Evolutionary conservation across 2,329 filamentous ascomycete species (phyloP), one percentile per base, ranked within the genome.

Genomic region (Trichophyton benhamiae): DNA sequence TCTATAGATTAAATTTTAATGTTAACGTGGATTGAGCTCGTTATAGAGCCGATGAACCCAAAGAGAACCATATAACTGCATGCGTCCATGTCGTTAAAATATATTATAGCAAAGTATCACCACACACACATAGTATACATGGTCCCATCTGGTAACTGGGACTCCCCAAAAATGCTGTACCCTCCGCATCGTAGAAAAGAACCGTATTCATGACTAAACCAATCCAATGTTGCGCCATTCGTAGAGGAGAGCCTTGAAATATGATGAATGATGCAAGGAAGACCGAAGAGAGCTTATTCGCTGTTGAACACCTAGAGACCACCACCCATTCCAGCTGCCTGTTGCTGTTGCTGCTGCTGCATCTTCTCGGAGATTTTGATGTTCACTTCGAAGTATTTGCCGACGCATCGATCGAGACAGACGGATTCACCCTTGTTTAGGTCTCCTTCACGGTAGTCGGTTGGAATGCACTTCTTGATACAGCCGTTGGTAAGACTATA

Each of bases 351-450:
- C 85, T 97, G 89, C 79, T 95, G 89, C 78, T 96, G 91, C 85
- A 97, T 91, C 79, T 95, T 89, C 79, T 97, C 91, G 71, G 88
- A 92, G 63, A 97, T 89, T 81, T 96, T 97, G 81, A 96, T 86
- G 76, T 96, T 95, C 71, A 96, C 91, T 70, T 97, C 92, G 79
- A 99, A 96, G 81, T 97, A 99, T 81, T 99, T 99, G 72, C 88
- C 83, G 62, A 95, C 89, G 79, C 95, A 99, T 72, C 94, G 89
- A 79, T 99, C 94, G 69, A 99, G 86, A 80, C 95, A 99, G 69
- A 99, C 94, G 68, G 88, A 91, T 79, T 99, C 94, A 82, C 91
- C 95, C 81, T 99, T 99, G 84, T 96, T 96, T 71, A 99, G 86
- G 70, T 99, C 92, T 75, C 84, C 85, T 80, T 99, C 94, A 75